Conservation (phyloP, 2,329 filamentous ascomycete species). For the Sclerotinia glacialis region DNA sequence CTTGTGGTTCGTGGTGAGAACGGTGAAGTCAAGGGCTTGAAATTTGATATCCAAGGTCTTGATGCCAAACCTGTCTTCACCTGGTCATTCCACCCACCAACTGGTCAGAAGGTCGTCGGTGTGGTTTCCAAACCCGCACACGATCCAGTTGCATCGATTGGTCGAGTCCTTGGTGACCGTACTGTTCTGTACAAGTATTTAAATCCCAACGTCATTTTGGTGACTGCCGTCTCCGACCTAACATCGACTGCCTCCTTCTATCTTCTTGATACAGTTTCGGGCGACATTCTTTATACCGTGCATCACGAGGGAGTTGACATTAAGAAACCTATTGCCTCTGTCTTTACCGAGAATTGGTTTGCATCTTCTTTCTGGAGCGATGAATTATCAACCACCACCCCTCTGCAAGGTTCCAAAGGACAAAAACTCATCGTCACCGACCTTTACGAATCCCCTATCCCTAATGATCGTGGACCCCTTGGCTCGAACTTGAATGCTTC, state of each 20-base stretch:
- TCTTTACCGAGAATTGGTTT: slow-evolving; percentile 93
- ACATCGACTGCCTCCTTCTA: slow-evolving; percentile 66
- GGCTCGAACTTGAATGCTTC: slow-evolving; percentile 71
- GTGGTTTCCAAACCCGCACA: slow-evolving; percentile 68
- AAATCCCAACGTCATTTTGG: slow-evolving; percentile 78
- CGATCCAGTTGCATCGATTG: slow-evolving; percentile 91
- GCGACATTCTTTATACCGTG: slow-evolving; percentile 70
- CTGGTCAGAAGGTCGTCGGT: slow-evolving; percentile 64
- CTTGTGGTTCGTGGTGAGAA: slow-evolving; percentile 52
- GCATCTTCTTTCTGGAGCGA: slow-evolving; percentile 73
- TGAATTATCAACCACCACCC: slow-evolving; percentile 57
- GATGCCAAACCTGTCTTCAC: slow-evolving; percentile 48
- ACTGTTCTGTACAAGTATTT: slow-evolving; percentile 97
- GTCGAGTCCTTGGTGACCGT: slow-evolving; percentile 85
- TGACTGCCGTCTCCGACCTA: slow-evolving; percentile 64
- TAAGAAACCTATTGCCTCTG: slow-evolving; percentile 69
- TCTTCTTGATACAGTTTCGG: slow-evolving; percentile 82
- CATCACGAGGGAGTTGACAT: slow-evolving; percentile 72
- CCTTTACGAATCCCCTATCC: slow-evolving; percentile 79
- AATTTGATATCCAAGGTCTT: slow-evolving; percentile 47
- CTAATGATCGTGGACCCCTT: slow-evolving; percentile 82
- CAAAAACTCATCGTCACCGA: slow-evolving; percentile 85
- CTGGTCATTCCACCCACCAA: slow-evolving; percentile 72
- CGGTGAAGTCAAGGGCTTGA: slow-evolving; percentile 54
- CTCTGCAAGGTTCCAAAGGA: slow-evolving; percentile 65